phyloP scores from a whole-genome alignment of 192 early-diverging fungal genomes.

The Phlyctochytrium arcticum region DNA sequence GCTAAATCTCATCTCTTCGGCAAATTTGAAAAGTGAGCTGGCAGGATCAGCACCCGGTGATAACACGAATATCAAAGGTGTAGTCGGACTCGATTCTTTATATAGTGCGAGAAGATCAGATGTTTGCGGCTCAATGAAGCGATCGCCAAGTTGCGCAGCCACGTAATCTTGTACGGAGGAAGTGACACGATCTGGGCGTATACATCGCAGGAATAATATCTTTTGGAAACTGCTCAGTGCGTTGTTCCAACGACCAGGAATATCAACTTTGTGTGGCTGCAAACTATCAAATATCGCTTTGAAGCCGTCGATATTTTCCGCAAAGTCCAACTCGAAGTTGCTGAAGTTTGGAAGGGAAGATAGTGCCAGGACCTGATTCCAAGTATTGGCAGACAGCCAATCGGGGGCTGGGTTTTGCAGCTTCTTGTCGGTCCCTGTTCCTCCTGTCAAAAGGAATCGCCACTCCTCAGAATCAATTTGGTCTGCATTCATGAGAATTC shows the following conservation, averaged over 20 bases:
- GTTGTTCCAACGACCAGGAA: conserved; percentile 47
- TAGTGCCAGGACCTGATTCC: conserved; percentile 47
- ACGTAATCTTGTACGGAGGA: conserved; percentile 57
- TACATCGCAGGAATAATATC: conserved; percentile 46
- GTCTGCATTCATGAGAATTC: conserved; percentile 59
- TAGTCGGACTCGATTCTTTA: conserved; percentile 51
- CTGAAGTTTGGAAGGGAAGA: conserved; percentile 41
- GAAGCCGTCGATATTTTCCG: conserved; percentile 33
- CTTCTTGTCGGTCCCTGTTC: conserved; percentile 30
- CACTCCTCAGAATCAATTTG: conserved; percentile 56
- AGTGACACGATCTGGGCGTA: conserved; percentile 51
- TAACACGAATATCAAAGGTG: conserved; percentile 56
- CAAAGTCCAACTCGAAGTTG: conserved; percentile 47
- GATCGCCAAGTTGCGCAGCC: conserved; percentile 42
- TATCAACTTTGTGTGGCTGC: conserved; percentile 45
- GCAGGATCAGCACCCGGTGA: conserved; percentile 59
- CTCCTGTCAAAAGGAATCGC: conserved; percentile 56
- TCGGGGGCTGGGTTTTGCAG: conserved; percentile 46
- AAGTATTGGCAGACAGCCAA: conserved; percentile 48
- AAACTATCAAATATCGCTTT: conserved; percentile 49
- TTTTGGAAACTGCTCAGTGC: conserved; percentile 42
- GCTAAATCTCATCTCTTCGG: conserved; percentile 56
- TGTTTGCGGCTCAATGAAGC: conserved; percentile 56
- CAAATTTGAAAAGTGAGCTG: conserved; percentile 54
- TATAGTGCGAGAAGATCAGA: conserved; percentile 49